These are phyloP conservation scores for Lodderomyces jiufengensis DNA, from an alignment of 1,139 yeast genomes.

Conservation along the genomic window DNA sequence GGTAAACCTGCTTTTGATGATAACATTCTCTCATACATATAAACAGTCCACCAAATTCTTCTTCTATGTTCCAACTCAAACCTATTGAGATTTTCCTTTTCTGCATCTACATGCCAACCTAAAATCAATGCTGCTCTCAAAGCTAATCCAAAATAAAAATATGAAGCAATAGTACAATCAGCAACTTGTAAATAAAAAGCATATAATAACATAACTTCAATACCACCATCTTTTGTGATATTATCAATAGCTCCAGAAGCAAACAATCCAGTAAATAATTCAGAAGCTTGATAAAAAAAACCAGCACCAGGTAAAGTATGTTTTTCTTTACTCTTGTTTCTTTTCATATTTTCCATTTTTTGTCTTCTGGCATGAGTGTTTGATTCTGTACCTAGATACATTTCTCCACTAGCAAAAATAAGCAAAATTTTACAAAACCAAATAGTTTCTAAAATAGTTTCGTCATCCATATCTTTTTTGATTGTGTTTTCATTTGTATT, in stretches of 20 bases:
- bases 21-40: slow-evolving; percentile 83
- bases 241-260: slow-evolving; percentile 79
- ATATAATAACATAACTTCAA: slow-evolving; percentile 73
- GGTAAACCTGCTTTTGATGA: slow-evolving; percentile 86
- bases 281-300: slow-evolving; percentile 73
- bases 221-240: slow-evolving; percentile 73
- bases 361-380: slow-evolving; percentile 35
- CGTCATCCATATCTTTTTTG: slow-evolving; percentile 46
- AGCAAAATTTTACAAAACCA: slow-evolving; percentile 77
- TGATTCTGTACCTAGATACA: slow-evolving; percentile 72
- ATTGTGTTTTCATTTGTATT: slow-evolving; percentile 43
- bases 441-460: slow-evolving; percentile 65
- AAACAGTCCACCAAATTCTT: slow-evolving; percentile 89
- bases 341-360: slow-evolving; percentile 38
- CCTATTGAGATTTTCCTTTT: slow-evolving; percentile 57
- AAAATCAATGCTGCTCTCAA: slow-evolving; percentile 67
- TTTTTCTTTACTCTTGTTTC: slow-evolving; percentile 14
- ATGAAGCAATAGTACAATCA: slow-evolving; percentile 79
- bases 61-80: slow-evolving; percentile 77
- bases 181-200: slow-evolving; percentile 84
- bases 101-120: slow-evolving; percentile 85
- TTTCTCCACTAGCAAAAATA: slow-evolving; percentile 80
- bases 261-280: slow-evolving; percentile 67
- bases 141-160: slow-evolving; percentile 77
- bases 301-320: slow-evolving; percentile 70